Evolutionary conservation across 2,329 filamentous ascomycete species (phyloP), one percentile per base, ranked within the genome.

Genomic region (Colletotrichum sp.): DNA sequence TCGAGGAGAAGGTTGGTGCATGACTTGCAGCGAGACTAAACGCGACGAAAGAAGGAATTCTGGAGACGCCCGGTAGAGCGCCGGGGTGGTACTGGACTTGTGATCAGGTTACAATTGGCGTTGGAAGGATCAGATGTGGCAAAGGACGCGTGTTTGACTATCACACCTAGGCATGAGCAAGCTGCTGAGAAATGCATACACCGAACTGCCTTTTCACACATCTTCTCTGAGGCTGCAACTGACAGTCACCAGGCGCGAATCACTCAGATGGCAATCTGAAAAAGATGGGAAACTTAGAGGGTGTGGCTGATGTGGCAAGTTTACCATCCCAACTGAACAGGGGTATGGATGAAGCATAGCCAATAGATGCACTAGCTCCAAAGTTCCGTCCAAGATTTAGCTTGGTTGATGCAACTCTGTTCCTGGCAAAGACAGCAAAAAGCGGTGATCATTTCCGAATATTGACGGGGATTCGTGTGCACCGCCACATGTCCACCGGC

Each of bases 401-500:
- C 27, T 67, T 64, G 43, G 27, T 34, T 16, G 27, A 68, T 73
- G 73, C 73, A 27, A 75, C 64, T 65, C 64, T 75, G 73, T 75
- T 25, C 73, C 73, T 75, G 64, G 34, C 70, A 62, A 39, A 8
- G 30, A 3, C 25, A 56, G 70, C 62, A 52, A 65, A 69, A 75
- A 75, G 73, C 62, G 73, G 64, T 75, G 64, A 75, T 73, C 73
- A 75, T 75, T 67, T 75, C 73, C 73, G 73, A 64, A 64, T 48
- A 68, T 27, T 27, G 52, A 68, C 66, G 48, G 64, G 70, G 43
- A 75, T 48, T 75, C 70, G 73, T 60, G 64, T 58, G 73, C 73
- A 75, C 73, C 73, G 73, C 73, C 73, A 75, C 73, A 75, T 30
- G 43, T 60, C 28, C 4, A 16, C n/a, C 56, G 62, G 27, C 13